A percentile compares a stretch with the other conserved stretches of the same genome.
phyloP scores from a whole-genome alignment of 2,329 filamentous ascomycete genomes.

The Beauveria bassiana region DNA sequence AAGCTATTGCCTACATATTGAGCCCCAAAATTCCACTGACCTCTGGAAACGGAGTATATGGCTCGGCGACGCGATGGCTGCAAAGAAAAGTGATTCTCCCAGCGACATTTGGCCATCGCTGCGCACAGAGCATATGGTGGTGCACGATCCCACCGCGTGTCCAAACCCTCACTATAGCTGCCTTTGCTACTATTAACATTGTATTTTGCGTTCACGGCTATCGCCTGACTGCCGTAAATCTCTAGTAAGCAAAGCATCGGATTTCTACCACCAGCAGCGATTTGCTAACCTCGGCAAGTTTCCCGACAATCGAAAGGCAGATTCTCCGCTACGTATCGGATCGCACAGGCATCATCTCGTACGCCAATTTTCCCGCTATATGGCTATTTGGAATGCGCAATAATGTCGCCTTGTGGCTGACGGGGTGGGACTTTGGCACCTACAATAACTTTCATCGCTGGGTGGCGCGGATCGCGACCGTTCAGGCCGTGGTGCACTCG shows the following conservation, averaged over 20 bases:
- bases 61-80: conserved; percentile 20
- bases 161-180: conserved; percentile 32
- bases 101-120: conserved; percentile 35
- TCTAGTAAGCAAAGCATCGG: conserved; percentile 25
- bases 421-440: conserved; percentile 60
- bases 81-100: conserved; percentile 29
- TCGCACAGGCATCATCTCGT: conserved; percentile 55
- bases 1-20: conserved; percentile 8
- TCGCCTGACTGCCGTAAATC: conserved; percentile 27
- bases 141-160: conserved; percentile 36
- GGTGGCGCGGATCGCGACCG: conserved; percentile 53
- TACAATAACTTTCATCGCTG: conserved; percentile 63
- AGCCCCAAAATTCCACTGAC: neutral
- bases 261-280: conserved; percentile 7
- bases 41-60: neutral
- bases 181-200: conserved; percentile 32
- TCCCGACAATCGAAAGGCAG: conserved; percentile 25
- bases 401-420: conserved; percentile 57
- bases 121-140: conserved; percentile 36
- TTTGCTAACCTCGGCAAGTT: conserved; percentile 22
- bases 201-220: conserved; percentile 30
- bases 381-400: conserved; percentile 63
- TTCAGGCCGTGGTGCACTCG: conserved; percentile 56
- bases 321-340: conserved; percentile 50
- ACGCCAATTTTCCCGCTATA: conserved; percentile 55